Evolutionary conservation across 2,329 filamentous ascomycete species (phyloP).

Genomic region (Pestalotiopsis sp.): DNA sequence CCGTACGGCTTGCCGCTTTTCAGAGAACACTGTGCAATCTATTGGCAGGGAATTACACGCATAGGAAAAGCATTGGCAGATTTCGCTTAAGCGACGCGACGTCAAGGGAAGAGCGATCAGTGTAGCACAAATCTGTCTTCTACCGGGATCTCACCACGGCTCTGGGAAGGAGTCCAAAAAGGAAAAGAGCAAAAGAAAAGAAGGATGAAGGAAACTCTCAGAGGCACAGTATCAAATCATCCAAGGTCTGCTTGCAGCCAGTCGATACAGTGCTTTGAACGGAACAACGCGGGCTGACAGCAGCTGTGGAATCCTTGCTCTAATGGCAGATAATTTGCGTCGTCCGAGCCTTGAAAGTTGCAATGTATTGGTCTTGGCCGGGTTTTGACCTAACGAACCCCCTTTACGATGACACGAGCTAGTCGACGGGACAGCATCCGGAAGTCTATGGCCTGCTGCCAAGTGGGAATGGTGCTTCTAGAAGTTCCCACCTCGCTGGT

Average conservation of each 20-base stretch:
- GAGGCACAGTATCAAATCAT: background rate
- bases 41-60: background rate
- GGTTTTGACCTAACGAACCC: background rate
- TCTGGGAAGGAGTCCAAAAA: no score
- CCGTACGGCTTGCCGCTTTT: conserved; percentile 9
- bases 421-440: conserved; percentile 7
- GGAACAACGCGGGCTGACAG: background rate
- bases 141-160: background rate
- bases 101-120: background rate
- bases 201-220: background rate
- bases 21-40: background rate
- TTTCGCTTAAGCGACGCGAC: background rate
- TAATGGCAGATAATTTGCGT: background rate
- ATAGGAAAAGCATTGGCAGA: background rate
- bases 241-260: background rate
- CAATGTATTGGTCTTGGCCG: background rate
- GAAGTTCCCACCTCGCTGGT: conserved; percentile 9
- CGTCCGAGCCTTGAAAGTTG: background rate
- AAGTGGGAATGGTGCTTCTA: conserved; percentile 13
- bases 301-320: background rate
- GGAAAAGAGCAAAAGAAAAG: no score
- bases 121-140: background rate
- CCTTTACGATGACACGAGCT: conserved; percentile 7
- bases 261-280: background rate
- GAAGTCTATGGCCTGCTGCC: background rate